These are phyloP conservation scores for Periconia macrospinosa DNA, from an alignment of 2,329 filamentous ascomycete genomes.

Conservation along the genomic window DNA sequence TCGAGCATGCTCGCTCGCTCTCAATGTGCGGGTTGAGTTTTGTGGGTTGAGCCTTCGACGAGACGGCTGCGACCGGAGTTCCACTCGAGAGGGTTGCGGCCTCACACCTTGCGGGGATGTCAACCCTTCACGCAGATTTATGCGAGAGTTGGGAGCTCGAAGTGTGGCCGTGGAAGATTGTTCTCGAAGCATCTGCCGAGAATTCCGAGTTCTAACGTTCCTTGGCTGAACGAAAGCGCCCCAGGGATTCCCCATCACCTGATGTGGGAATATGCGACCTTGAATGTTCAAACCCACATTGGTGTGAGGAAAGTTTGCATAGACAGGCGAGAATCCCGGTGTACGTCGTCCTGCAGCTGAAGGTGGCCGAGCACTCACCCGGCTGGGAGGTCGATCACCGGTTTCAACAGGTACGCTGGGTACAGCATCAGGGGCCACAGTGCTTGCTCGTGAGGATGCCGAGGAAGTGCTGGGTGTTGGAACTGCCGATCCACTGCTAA, in stretches of 20 bases:
- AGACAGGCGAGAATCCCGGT: conserved; percentile 34
- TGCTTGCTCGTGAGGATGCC: conserved; percentile 29
- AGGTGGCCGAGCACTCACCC: conserved; percentile 38
- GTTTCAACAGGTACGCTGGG: conserved; percentile 32
- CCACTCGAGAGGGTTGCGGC: conserved; percentile 39
- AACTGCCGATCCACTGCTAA: conserved; percentile 31
- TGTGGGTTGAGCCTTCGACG: conserved; percentile 39
- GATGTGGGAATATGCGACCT: conserved; percentile 33
- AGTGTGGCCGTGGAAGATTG: conserved; percentile 44
- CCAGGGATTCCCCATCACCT: conserved; percentile 40
- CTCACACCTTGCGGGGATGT: conserved; percentile 30
- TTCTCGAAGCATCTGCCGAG: conserved; percentile 40
- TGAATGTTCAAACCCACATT: conserved; percentile 39
- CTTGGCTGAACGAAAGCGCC: conserved; percentile 37
- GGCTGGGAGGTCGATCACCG: conserved; percentile 42
- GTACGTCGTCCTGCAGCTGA: conserved; percentile 40
- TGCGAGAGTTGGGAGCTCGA: conserved; percentile 35
- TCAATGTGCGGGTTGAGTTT: conserved; percentile 39
- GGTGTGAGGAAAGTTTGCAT: conserved; percentile 29
- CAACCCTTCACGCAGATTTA: conserved; percentile 34
- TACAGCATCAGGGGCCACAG: conserved; percentile 31
- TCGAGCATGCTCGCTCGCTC: conserved; percentile 35
- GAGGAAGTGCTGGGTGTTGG: conserved; percentile 32
- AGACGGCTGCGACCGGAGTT: conserved; percentile 41
- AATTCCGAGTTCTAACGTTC: conserved; percentile 28